Base-by-base conservation (phyloP, 192 early-diverging fungal genomes). In the Mortierella hygrophila region DNA sequence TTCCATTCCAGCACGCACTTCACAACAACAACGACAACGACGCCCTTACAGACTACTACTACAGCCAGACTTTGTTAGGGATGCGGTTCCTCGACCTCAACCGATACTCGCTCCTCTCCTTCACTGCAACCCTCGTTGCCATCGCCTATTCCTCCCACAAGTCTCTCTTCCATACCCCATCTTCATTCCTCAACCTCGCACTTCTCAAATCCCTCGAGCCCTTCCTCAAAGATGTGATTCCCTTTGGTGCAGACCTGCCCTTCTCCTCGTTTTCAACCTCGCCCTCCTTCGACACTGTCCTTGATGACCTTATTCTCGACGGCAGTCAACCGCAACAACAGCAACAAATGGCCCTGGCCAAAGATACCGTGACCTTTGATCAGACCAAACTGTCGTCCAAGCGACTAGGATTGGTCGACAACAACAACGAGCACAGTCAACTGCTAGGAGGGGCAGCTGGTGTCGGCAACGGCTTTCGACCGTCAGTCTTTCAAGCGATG, bases 11-110 rank as follows among this genome's bases (percentile, higher is more conserved):
- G 8, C 20, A 16, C 32, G 47, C n/a, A 37, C 20, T 47, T 4
- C 6, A 35, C 35, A 8, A 38, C 40, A 60, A 16, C 32, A 16
- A 15, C 77, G 32, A 20, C 54, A 18, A 35, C 32, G 6, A 40
- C 68, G 21, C 20, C 20, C 49, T 52, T 18, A 52, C 18, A 52
- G 4, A 46, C 44, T 11, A 18, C 18, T 52, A 21, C 49, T 20
- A 52, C 49, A 52, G 47, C 15, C 76, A n/a, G 6, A 21, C 23
- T 26, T 21, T 47, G 29, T 6, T 35, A 44, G 83, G 78, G 76
- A 86, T 86, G 84, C 84, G 84, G 37, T 80, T 86, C 76, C 79
- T 86, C 65, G 84, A 86, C 72, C 52, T 86, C 74, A 86, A 86
- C 84, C 84, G 84, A 40, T 86, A 86, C 68, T 81, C 84, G 26